phyloP scores from a whole-genome alignment of 2,329 filamentous ascomycete species.

The Lachnellula hyalina region DNA sequence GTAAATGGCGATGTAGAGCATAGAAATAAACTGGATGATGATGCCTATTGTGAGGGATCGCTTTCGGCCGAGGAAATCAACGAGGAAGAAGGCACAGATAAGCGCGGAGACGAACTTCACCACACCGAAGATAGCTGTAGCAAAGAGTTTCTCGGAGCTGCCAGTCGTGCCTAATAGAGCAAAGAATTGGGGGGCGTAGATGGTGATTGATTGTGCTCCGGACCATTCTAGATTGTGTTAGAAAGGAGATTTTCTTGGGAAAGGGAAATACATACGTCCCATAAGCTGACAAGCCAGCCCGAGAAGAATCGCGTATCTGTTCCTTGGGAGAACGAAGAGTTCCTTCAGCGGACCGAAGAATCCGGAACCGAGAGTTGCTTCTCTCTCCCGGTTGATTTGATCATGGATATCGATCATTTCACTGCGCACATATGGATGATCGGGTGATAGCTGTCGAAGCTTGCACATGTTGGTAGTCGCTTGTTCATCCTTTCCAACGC shows the following conservation, averaged over 20 bases:
- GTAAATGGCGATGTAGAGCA: slow-evolving; percentile 37
- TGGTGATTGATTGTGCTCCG: slow-evolving; percentile 59
- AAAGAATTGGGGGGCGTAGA: slow-evolving; percentile 53
- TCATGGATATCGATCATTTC: slow-evolving; percentile 43
- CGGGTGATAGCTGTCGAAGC: slow-evolving; percentile 40
- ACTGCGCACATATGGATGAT: slow-evolving; percentile 40
- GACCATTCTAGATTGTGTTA: slow-evolving; percentile 53
- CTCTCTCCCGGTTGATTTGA: slow-evolving; percentile 41
- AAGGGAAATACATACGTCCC: slow-evolving; percentile 27
- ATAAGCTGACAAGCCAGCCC: slow-evolving; percentile 62
- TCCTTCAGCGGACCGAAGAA: slow-evolving; percentile 47
- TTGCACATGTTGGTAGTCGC: slow-evolving; percentile 37
- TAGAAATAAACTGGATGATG: slow-evolving; percentile 34
- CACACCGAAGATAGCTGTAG: slow-evolving; percentile 52
- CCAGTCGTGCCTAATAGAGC: slow-evolving; percentile 48
- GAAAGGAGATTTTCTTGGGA: not conserved
- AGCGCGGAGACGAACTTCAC: slow-evolving; percentile 53
- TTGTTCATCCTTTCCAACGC: slow-evolving; percentile 57
- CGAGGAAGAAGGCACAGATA: slow-evolving; percentile 51
- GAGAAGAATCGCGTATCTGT: slow-evolving; percentile 67
- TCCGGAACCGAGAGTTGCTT: slow-evolving; percentile 41
- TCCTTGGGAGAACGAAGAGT: slow-evolving; percentile 52
- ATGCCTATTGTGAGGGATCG: slow-evolving; percentile 36
- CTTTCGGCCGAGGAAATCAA: slow-evolving; percentile 53
- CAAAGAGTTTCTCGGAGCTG: slow-evolving; percentile 48